Evolutionary conservation across 1,284 basidiomycete species (phyloP).

Genomic region (Apiotrichum gamsii): DNA sequence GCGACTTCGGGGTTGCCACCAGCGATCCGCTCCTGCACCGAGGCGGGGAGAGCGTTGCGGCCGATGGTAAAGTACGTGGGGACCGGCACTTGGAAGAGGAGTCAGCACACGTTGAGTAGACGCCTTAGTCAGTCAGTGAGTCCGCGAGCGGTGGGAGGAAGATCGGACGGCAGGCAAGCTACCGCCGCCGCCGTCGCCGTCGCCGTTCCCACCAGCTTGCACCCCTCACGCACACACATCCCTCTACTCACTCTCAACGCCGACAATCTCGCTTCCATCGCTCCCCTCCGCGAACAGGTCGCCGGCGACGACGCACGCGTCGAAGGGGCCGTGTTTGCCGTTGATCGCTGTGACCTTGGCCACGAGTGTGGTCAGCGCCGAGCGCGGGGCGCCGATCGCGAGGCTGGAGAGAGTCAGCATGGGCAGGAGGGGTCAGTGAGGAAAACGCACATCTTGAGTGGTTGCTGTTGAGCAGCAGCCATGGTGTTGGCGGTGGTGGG

Average conservation of each 20-base stretch:
- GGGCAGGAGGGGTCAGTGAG: not conserved
- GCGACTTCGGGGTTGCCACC: constrained; percentile 66
- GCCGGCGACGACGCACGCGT: constrained; percentile 75
- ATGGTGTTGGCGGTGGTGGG: too few species aligned
- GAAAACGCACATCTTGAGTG: not conserved
- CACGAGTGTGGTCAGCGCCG: constrained; percentile 66
- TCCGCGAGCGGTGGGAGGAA: too few species aligned
- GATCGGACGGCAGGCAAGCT: too few species aligned
- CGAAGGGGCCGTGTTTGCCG: constrained; percentile 89
- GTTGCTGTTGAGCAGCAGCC: too few species aligned
- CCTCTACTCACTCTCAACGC: constrained; percentile 35
- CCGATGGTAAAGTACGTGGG: constrained; percentile 92
- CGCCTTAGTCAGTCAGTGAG: not conserved
- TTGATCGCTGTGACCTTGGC: constrained; percentile 80
- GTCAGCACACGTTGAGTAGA: constrained; percentile 1
- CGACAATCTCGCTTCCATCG: constrained; percentile 49
- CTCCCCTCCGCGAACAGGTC: constrained; percentile 76
- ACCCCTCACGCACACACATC: too few species aligned
- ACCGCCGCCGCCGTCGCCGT: constrained; percentile 1
- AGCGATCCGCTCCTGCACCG: constrained; percentile 66
- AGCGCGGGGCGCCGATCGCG: constrained; percentile 77
- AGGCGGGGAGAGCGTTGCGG: constrained; percentile 61
- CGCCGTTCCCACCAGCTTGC: not conserved
- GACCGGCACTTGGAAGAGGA: constrained; percentile 70
- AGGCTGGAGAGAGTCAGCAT: constrained; percentile 53